Evolutionary conservation across 108 stramenopile genomes (phyloP), one percentile per base, ranked within the genome.

Genomic region (Chaetoceros muelleri): DNA sequence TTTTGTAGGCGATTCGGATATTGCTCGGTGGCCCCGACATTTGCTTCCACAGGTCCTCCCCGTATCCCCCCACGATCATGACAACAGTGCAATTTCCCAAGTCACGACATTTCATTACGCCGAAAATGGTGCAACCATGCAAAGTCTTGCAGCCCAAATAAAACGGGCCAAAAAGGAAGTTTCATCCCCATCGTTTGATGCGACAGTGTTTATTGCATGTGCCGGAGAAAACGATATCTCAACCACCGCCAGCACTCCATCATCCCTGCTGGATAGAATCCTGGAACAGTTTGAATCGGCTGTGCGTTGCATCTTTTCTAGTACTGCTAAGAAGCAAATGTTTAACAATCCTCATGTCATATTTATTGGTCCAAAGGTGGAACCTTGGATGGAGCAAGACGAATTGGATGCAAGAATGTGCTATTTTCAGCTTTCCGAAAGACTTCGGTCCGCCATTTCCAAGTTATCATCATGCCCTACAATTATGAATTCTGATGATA

Each of bases 181-280:
- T 44, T 48, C 26, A 26, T 0, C 40, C 20, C 34, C 45, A 27
- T 26, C 17, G 16, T 18, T 28, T 30, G 44, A 49, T 24, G 30
- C 48, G n/a, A 54, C 48, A 1, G 27, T 86, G 5, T 52, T 86
- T 20, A 67, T 86, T n/a, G 72, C 66, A n/a, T 90, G 84, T 57
- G 84, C 82, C 17, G 84, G 88, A 34, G 88, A 86, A 61, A 90
- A 90, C 59, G 88, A 90, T 58, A 62, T 86, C 48, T 66, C 67
- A 13, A 54, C 62, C 1, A 76, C 74, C 1, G 44, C 66, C 23
- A 54, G 78, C 1, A 45, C 85, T 25, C 78, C 70, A 17, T 44
- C 30, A 3, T 76, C 60, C 48, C 30, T 62, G 20, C 24, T 80
- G 24, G 18, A 54, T 16, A 29, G 24, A 26, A 60, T 85, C 13